phyloP scores from a whole-genome alignment of 106 monocot species.

The Dactylorhiza incarnata region DNA sequence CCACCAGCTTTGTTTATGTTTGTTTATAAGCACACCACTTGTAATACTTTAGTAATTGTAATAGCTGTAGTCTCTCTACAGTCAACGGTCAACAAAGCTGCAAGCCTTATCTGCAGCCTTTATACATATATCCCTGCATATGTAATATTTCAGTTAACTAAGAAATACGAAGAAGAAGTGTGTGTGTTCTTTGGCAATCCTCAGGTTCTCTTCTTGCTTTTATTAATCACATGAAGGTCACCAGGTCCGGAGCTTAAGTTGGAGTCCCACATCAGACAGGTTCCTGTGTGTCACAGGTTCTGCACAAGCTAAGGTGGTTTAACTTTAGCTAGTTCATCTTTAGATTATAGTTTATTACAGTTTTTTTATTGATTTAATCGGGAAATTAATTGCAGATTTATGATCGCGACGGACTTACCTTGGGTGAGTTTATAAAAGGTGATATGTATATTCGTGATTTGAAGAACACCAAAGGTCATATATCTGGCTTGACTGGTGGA shows the following conservation, averaged over 20 bases:
- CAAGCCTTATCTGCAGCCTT: too few species aligned
- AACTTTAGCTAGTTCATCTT: neutral
- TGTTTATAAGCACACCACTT: too few species aligned
- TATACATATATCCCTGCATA: too few species aligned
- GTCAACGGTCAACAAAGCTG: too few species aligned
- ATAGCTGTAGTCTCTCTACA: too few species aligned
- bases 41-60: too few species aligned
- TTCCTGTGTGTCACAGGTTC: slow-evolving; percentile 94
- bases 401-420: slow-evolving; percentile 88
- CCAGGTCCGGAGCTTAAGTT: slow-evolving; percentile 91
- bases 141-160: too few species aligned
- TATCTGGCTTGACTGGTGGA: slow-evolving; percentile 89
- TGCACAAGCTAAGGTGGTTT: slow-evolving; percentile 84
- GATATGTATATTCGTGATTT: slow-evolving; percentile 99
- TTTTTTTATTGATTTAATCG: slow-evolving; percentile 11
- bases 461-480: slow-evolving; percentile 98
- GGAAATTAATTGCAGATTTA: slow-evolving; percentile 65
- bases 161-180: too few species aligned
- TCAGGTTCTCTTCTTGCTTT: too few species aligned
- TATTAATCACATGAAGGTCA: too few species aligned
- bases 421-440: slow-evolving; percentile 95
- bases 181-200: too few species aligned
- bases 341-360: neutral
- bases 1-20: too few species aligned
- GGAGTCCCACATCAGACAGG: slow-evolving; percentile 86